Evolutionary conservation across 2,329 filamentous ascomycete species (phyloP).

Genomic region (Metarhizium album): DNA sequence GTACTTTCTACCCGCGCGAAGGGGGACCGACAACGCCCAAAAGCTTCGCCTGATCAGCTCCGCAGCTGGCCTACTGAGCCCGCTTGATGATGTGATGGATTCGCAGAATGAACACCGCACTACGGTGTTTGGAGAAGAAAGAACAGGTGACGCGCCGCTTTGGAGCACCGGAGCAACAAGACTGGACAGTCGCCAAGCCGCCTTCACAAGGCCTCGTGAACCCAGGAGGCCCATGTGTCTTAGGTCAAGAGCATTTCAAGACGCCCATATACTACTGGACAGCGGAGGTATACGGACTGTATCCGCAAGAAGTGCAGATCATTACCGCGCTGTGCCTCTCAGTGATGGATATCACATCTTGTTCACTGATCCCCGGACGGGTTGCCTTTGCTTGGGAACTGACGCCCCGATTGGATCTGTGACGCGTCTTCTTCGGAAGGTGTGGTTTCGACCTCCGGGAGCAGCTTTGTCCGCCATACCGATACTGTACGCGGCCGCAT

Average conservation of each 20-base stretch:
- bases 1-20: slow-evolving; percentile 48
- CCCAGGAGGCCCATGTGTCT: neutral
- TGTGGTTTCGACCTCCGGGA: slow-evolving; percentile 35
- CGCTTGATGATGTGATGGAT: slow-evolving; percentile 11
- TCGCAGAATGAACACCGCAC: slow-evolving; percentile 14
- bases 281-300: slow-evolving; percentile 15
- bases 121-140: slow-evolving; percentile 11
- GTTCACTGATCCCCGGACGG: slow-evolving; percentile 50
- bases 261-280: neutral
- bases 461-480: slow-evolving; percentile 26
- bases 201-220: neutral
- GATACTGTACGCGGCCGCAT: slow-evolving; percentile 42
- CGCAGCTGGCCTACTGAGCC: slow-evolving; percentile 28
- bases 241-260: neutral
- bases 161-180: neutral
- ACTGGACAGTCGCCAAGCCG: slow-evolving; percentile 6
- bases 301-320: slow-evolving; percentile 39
- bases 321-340: slow-evolving; percentile 52
- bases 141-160: slow-evolving; percentile 11
- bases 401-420: slow-evolving; percentile 44
- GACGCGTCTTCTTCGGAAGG: slow-evolving; percentile 44
- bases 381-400: slow-evolving; percentile 47
- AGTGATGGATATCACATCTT: slow-evolving; percentile 55
- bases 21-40: slow-evolving; percentile 36
- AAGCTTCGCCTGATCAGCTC: slow-evolving; percentile 54